Conservation (phyloP, 192 early-diverging fungal genomes). For the Chytriomyces sp. region DNA sequence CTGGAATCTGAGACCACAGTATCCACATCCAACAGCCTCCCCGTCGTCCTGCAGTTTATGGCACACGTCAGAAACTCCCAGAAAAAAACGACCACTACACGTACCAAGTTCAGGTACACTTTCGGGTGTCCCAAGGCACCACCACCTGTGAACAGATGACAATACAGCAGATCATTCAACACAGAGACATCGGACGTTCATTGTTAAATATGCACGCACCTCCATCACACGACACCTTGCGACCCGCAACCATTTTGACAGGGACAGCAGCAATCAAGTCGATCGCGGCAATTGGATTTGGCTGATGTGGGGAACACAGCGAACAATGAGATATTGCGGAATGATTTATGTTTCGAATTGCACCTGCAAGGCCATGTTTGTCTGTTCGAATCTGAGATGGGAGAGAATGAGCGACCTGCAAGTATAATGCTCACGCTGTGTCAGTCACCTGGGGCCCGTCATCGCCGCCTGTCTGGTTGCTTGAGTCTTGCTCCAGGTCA, state of each 20-base stretch:
- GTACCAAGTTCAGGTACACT: slow-evolving; percentile 91
- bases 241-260: slow-evolving; percentile 74
- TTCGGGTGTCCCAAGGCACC: slow-evolving; percentile 92
- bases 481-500: slow-evolving; percentile 81
- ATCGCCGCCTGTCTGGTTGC: slow-evolving; percentile 70
- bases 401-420: neutral
- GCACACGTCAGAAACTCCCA: neutral
- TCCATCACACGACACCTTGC: slow-evolving; percentile 84
- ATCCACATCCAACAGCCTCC: slow-evolving; percentile 33
- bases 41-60: slow-evolving; percentile 24
- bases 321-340: neutral
- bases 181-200: neutral
- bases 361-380: slow-evolving; percentile 78
- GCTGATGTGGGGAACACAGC: slow-evolving; percentile 53
- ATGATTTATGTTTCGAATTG: neutral
- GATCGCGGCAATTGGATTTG: slow-evolving; percentile 86
- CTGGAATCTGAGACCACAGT: slow-evolving; percentile 37
- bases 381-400: slow-evolving; percentile 78
- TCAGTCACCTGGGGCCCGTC: slow-evolving; percentile 66
- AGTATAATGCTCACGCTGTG: neutral
- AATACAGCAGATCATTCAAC: too few relatives aligned
- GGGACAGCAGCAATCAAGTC: slow-evolving; percentile 91
- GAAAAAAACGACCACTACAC: neutral
- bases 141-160: slow-evolving; percentile 57
- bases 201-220: slow-evolving; percentile 50